phyloP scores from a whole-genome alignment of 352 stramenopile genomes.

The Globisporangium acanthophoron region DNA sequence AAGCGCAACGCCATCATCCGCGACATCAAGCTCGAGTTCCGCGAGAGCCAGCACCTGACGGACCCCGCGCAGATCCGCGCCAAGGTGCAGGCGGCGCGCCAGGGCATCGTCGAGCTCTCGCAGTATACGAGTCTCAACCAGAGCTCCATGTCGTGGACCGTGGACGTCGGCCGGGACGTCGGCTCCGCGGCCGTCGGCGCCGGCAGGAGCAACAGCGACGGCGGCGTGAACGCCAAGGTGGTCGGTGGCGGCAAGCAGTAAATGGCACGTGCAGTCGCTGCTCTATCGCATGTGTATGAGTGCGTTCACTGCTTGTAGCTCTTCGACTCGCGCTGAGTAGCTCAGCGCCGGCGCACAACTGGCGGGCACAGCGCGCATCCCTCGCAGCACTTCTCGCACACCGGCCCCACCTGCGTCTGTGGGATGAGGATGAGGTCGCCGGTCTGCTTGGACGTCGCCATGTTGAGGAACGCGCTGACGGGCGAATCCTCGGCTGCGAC shows the following conservation, averaged over 20 bases:
- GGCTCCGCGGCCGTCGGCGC: conserved; percentile 12
- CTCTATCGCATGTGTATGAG: not conserved
- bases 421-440: conserved; percentile 70
- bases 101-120: conserved; percentile 71
- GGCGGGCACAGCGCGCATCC: conserved; percentile 42
- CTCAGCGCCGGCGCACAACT: conserved; percentile 9
- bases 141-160: conserved; percentile 48
- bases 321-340: no score
- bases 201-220: not conserved
- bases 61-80: conserved; percentile 53
- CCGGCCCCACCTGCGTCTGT: conserved; percentile 72
- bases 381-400: conserved; percentile 64
- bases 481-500: conserved; percentile 38
- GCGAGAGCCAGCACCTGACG: conserved; percentile 63
- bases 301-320: not conserved
- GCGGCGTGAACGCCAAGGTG: conserved; percentile 36
- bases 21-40: conserved; percentile 85
- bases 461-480: conserved; percentile 57
- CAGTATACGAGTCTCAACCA: conserved; percentile 71
- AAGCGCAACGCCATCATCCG: conserved; percentile 76
- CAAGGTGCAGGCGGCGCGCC: conserved; percentile 60
- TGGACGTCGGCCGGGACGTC: conserved; percentile 65
- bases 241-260: conserved; percentile 25
- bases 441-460: conserved; percentile 61
- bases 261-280: not conserved